These are phyloP conservation scores for Oxyria digyna DNA, from an alignment of 148 eudicot genomes.

Conservation along the genomic window DNA sequence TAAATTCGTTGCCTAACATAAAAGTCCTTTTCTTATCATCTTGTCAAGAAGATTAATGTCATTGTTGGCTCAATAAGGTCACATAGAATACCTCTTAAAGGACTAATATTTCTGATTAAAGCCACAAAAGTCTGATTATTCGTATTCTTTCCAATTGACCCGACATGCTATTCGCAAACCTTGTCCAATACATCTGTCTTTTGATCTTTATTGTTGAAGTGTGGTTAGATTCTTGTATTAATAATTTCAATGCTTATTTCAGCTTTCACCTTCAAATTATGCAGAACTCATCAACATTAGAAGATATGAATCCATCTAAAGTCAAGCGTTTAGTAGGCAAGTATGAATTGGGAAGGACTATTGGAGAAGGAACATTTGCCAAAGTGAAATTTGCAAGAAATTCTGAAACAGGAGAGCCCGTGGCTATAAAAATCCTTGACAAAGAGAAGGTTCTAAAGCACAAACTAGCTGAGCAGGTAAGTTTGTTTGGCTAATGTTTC, in stretches of 20 bases:
- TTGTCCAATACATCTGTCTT: neutral
- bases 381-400: conserved; percentile 18
- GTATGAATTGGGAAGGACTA: conserved; percentile 16
- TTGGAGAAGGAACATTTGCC: conserved; percentile 19
- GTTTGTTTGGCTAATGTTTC: neutral
- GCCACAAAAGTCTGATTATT: neutral
- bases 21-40: neutral
- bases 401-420: conserved; percentile 11
- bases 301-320: conserved; percentile 13
- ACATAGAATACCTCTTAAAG: neutral
- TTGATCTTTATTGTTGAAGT: neutral
- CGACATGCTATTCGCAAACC: neutral
- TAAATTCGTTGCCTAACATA: neutral
- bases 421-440: conserved; percentile 16
- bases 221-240: neutral
- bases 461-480: conserved; percentile 16
- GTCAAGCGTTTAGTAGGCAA: conserved; percentile 15
- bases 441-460: conserved; percentile 13
- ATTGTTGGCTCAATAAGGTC: neutral
- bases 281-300: neutral
- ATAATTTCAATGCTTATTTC: neutral
- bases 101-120: neutral
- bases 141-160: neutral
- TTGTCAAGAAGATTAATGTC: neutral
- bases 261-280: neutral